Evolutionary conservation across 331 rosid species (phyloP), one percentile per base, ranked within the genome.

Genomic region (Stylosanthes scabra): DNA sequence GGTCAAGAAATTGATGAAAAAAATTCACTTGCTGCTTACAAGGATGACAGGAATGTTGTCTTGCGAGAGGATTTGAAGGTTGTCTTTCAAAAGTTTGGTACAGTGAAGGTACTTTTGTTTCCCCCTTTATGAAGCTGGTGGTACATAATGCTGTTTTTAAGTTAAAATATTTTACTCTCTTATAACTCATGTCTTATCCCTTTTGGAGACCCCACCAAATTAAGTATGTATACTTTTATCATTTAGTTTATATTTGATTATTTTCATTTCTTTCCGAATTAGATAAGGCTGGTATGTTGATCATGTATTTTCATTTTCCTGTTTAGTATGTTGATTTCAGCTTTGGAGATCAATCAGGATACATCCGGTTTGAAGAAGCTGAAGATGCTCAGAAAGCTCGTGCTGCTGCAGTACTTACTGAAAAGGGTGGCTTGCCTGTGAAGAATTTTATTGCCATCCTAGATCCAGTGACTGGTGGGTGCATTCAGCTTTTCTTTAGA

Each of bases 381-480:
- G 97, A 89, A 78, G 90, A 93, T 63, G 82, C 93, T 75, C 96
- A 87, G 85, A 93, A 93, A 72, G 93, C 97, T 67, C 96, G 98
- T 29, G 93, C 97, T 10, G 90, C 97, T 73, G 92, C 93, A 20
- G 96, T 89, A 55, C 83, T 93, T 31, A 71, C 97, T 4, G 97
- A 88, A 6, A 74, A 80, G 70, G 91, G 85, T 34, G 98, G 98
- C 57, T 75, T 93, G 79, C 77, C 45, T 42, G 98, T 93, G 66
- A 93, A 93, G 78, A 93, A 88, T 70, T 93, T 47, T 67, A 74
- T 87, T 29, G 97, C 93, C 58, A 67, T 39, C 70, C 79, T 93
- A 63, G 97, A 93, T 60, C 98, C 98, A 65, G 84, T 93, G 63
- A 66, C 89, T 70, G 98, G 98, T 93, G 70, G 52, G 84, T 52